Conservation (phyloP, 345 rosid species). For the Aurinia saxatilis region DNA sequence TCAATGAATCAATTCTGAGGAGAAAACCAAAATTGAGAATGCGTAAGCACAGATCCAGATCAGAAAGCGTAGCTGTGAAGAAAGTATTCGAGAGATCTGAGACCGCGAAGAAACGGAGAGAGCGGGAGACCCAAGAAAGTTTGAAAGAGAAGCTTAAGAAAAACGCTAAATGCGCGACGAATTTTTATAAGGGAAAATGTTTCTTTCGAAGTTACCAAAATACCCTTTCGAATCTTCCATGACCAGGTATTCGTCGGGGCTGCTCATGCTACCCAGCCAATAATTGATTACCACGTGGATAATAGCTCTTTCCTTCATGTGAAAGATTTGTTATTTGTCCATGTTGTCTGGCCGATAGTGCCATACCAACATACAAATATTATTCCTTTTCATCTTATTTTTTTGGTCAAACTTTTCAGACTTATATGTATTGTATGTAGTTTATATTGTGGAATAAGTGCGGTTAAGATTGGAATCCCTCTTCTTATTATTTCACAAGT, state of each 20-base stretch:
- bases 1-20: neutral
- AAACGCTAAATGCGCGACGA: constrained; percentile 11
- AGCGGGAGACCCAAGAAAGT: neutral
- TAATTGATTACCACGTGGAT: neutral
- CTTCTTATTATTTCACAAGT: too few species aligned
- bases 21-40: neutral
- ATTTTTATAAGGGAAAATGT: neutral
- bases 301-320: neutral
- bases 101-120: constrained; percentile 10
- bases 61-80: constrained; percentile 13
- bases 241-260: neutral
- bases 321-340: neutral
- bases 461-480: too few species aligned
- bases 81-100: constrained; percentile 1
- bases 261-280: neutral
- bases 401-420: too few species aligned
- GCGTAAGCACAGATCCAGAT: constrained; percentile 15
- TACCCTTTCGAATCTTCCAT: constrained; percentile 6
- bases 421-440: too few species aligned
- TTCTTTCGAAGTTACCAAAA: neutral
- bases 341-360: neutral
- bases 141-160: constrained; percentile 20
- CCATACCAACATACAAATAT: too few species aligned
- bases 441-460: too few species aligned
- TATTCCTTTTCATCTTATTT: too few species aligned